Evolutionary conservation across 2,329 filamentous ascomycete species (phyloP).

Genomic region (Colletotrichum truncatum): DNA sequence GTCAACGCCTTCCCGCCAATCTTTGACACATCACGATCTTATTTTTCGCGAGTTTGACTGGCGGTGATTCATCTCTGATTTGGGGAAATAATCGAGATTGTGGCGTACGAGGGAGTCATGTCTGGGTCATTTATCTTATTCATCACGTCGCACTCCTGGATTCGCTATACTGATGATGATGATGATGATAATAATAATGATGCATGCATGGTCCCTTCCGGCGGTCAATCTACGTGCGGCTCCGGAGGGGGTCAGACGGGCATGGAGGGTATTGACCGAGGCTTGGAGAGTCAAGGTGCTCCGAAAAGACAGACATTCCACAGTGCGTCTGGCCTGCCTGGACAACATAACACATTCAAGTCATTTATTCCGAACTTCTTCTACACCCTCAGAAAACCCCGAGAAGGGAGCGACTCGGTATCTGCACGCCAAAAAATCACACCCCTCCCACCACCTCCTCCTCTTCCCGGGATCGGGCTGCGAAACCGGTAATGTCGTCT

Average conservation of each 20-base stretch:
- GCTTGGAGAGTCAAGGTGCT: not conserved
- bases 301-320: not conserved
- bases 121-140: not conserved
- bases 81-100: constrained; percentile 20
- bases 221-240: not conserved
- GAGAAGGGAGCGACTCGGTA: constrained; percentile 2
- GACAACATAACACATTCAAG: too few relatives aligned
- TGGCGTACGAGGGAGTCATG: not conserved
- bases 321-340: too few relatives aligned
- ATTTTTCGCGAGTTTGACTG: not conserved
- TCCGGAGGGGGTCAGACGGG: not conserved
- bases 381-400: not conserved
- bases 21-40: not conserved
- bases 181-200: too few relatives aligned
- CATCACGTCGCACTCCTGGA: too few relatives aligned
- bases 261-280: not conserved
- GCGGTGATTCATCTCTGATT: not conserved
- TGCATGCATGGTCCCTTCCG: too few relatives aligned
- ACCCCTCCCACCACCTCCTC: too few relatives aligned
- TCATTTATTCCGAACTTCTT: too few relatives aligned
- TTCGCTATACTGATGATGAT: too few relatives aligned
- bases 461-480: not conserved
- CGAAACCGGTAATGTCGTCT: not conserved
- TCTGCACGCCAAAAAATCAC: not conserved
- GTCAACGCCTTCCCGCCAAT: too few relatives aligned